These are phyloP conservation scores for Yamadazyma diddensiae DNA, from an alignment of 1,139 yeast genomes.

Conservation along the genomic window DNA sequence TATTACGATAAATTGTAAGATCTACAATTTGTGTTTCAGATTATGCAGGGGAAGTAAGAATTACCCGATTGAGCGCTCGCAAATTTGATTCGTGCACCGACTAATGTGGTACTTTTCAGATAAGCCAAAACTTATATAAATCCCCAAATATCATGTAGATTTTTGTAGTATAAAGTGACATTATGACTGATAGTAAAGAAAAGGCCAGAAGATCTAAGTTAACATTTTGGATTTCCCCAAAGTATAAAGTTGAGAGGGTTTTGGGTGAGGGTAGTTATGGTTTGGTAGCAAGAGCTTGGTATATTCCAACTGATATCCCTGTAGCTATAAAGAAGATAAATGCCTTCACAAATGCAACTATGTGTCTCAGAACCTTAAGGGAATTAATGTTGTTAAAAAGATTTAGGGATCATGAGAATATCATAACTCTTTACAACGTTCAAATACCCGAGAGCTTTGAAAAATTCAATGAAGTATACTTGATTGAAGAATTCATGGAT, in stretches of 20 bases:
- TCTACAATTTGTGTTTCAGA: no score
- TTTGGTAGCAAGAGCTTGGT: constrained; percentile 39
- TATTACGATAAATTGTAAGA: constrained; percentile 47
- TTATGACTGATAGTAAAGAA: no score
- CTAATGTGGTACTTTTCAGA: constrained; percentile 1
- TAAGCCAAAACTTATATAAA: no score
- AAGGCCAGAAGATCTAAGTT: no score
- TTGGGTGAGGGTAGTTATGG: constrained; percentile 49
- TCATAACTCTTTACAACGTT: constrained; percentile 36
- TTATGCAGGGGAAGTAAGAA: no score
- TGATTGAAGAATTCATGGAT: constrained; percentile 72
- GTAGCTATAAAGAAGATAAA: constrained; percentile 45
- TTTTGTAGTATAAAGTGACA: no score
- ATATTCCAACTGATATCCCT: constrained; percentile 33
- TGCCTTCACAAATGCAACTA: constrained; percentile 36
- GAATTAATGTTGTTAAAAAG: constrained; percentile 37
- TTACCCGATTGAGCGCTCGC: no score
- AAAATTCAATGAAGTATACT: constrained; percentile 60
- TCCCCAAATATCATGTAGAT: no score
- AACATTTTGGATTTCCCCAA: constrained; percentile 23
- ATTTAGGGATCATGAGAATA: constrained; percentile 40
- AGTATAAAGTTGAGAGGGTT: constrained; percentile 41
- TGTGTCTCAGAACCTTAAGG: constrained; percentile 41
- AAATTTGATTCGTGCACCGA: background rate
- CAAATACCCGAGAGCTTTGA: constrained; percentile 34